Base-by-base conservation (phyloP, 192 early-diverging fungal genomes). In the Backusella parvicylindrica region DNA sequence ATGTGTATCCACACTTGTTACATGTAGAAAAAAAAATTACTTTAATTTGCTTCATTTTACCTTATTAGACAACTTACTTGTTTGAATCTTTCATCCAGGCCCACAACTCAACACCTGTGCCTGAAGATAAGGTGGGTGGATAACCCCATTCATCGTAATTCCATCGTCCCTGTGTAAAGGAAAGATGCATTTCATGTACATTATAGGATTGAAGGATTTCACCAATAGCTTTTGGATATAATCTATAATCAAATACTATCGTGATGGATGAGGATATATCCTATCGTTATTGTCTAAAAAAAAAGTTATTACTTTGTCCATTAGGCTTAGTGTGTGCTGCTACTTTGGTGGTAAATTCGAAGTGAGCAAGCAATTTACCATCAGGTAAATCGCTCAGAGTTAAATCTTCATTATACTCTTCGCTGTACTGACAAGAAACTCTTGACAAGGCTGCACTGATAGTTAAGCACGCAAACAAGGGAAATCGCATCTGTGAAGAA, bases 81-180 rank as follows among this genome's bases (percentile, higher is more conserved):
- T 41, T 60, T 26, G 74, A 74, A 69, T 78, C 79, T 53, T 78
- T 84, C 84, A 89, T 89, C 83, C 87, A 89, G 38, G 91, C 92
- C 82, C 87, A 84, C 4, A 92, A 75, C 71, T 96, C 91, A 32
- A 94, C 93, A 2, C 96, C 96, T 21, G 87, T 89, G 12, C 93
- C 90, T 36, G 86, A 89, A 2, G 91, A 86, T 33, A 84, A 84
- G 5, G 76, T 79, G 12, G 85, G 77, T 7, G 86, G 86, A 72
- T 89, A 85, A 1, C 94, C 95, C 94, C 95, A 96, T 38, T 85
- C 80, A 16, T 87, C 86, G 76, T 91, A 91, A 49, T 93, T 86
- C 95, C 96, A 98, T 38, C 88, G 83, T 32, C 97, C 98, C 78
- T 96, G 95, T 0, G 96, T 95, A 80, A 98, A 96, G 0, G 92